Conservation (phyloP, 1,284 basidiomycete genomes). For the Leucoagaricus sp. region DNA sequence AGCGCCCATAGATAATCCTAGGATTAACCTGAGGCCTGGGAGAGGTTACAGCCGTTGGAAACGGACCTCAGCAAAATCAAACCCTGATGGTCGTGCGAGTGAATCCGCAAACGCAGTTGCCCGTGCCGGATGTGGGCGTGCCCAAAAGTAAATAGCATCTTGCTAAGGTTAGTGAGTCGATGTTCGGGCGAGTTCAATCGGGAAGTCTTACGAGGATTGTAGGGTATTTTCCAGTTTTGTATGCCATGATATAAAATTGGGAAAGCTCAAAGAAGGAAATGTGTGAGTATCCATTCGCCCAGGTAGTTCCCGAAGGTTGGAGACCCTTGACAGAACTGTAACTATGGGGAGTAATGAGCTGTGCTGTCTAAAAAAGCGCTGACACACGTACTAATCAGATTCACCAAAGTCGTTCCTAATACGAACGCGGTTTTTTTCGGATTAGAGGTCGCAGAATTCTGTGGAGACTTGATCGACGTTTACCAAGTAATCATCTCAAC, state of each 20-base stretch:
- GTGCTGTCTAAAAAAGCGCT: neutral
- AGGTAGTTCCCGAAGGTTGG: constrained; percentile 36
- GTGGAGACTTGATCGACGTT: constrained; percentile 5
- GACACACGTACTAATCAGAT: constrained; percentile 36
- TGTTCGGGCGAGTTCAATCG: neutral
- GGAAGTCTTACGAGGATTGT: constrained; percentile 39
- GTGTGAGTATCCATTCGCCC: constrained; percentile 37
- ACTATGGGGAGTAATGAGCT: constrained; percentile 15
- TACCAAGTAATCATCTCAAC: constrained; percentile 47
- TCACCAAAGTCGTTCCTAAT: constrained; percentile 44
- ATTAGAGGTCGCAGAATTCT: neutral
- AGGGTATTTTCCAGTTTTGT: constrained; percentile 67
- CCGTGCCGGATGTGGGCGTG: constrained; percentile 46
- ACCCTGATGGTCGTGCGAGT: constrained; percentile 41
- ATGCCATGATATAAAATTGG: constrained; percentile 59
- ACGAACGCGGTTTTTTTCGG: neutral
- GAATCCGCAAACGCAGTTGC: constrained; percentile 41
- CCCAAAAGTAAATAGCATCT: constrained; percentile 17
- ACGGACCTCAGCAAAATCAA: constrained; percentile 41
- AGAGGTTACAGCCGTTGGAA: neutral
- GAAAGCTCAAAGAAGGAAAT: constrained; percentile 47
- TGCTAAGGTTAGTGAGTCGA: constrained; percentile 5
- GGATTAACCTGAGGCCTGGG: neutral
- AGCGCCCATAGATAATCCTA: constrained; percentile 51
- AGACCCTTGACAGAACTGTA: constrained; percentile 32